phyloP scores from a whole-genome alignment of 164 flowering plant species.

The Kalanchoe fedtschenkoi region DNA sequence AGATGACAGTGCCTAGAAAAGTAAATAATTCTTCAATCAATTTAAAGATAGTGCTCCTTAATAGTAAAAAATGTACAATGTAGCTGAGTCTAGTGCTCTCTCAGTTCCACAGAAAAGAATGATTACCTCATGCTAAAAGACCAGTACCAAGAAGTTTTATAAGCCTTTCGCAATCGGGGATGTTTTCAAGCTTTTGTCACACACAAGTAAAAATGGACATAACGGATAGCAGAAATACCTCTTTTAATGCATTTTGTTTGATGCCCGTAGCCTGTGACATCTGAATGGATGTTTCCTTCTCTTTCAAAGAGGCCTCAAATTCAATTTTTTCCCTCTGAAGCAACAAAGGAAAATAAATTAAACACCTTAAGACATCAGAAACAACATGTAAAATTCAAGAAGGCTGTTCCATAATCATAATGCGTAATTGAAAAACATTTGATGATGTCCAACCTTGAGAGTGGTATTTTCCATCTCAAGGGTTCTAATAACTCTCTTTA shows the following conservation, averaged over 20 bases:
- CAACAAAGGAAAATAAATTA: constrained; percentile 6
- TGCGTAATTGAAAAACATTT: neutral
- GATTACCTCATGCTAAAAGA: no score
- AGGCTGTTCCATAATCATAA: neutral
- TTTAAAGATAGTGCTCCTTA: neutral
- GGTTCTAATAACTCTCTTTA: constrained; percentile 35
- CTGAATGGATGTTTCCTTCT: constrained; percentile 11
- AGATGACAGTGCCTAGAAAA: constrained; percentile 22
- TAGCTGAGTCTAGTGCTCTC: neutral
- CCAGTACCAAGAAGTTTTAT: neutral
- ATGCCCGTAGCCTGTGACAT: constrained; percentile 14
- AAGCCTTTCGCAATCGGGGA: neutral
- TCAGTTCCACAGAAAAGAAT: neutral
- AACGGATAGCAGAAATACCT: constrained; percentile 22
- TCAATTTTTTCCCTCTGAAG: constrained; percentile 56
- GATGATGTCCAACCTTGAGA: constrained; percentile 83
- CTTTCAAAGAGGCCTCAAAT: constrained; percentile 37
- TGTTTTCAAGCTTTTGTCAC: neutral
- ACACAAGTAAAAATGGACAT: neutral
- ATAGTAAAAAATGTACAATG: no score
- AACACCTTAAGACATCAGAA: neutral
- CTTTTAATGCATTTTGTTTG: constrained; percentile 16
- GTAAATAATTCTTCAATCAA: neutral
- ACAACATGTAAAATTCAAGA: neutral
- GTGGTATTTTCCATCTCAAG: constrained; percentile 58